A percentile compares a stretch with the other conserved stretches of the same genome.
Evolutionary conservation across 257 asterid genomes (phyloP).

Genomic region (Solanum dulcamara): DNA sequence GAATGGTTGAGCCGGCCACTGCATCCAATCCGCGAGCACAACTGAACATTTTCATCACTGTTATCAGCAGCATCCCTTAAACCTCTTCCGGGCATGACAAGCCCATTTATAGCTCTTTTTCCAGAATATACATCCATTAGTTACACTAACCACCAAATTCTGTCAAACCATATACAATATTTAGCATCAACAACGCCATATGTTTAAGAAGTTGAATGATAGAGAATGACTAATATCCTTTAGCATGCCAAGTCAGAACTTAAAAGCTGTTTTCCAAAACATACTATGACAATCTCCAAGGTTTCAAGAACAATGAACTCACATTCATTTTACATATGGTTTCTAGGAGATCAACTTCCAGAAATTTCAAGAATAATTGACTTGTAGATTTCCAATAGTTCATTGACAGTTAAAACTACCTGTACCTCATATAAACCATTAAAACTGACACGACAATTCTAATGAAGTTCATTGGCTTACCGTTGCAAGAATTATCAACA

Average conservation of each 20-base stretch:
- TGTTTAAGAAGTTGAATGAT: neutral
- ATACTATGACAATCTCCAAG: neutral
- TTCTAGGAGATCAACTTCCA: too few relatives aligned
- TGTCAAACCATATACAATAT: neutral
- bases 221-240: neutral
- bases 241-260: neutral
- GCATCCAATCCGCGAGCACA: slow-evolving; percentile 70
- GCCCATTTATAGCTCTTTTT: slow-evolving; percentile 26
- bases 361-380: neutral
- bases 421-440: neutral
- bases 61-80: slow-evolving; percentile 15
- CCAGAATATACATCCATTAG: slow-evolving; percentile 35
- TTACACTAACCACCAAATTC: neutral
- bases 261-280: neutral
- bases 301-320: neutral
- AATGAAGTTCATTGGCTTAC: neutral
- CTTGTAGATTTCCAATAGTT: neutral
- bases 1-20: slow-evolving; percentile 53
- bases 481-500: neutral
- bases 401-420: neutral
- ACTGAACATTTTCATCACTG: slow-evolving; percentile 32
- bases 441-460: neutral
- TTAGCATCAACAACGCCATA: neutral
- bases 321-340: too few relatives aligned
- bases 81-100: slow-evolving; percentile 27